phyloP scores from a whole-genome alignment of 1,284 basidiomycete genomes.

The Boletellus deceptivus region DNA sequence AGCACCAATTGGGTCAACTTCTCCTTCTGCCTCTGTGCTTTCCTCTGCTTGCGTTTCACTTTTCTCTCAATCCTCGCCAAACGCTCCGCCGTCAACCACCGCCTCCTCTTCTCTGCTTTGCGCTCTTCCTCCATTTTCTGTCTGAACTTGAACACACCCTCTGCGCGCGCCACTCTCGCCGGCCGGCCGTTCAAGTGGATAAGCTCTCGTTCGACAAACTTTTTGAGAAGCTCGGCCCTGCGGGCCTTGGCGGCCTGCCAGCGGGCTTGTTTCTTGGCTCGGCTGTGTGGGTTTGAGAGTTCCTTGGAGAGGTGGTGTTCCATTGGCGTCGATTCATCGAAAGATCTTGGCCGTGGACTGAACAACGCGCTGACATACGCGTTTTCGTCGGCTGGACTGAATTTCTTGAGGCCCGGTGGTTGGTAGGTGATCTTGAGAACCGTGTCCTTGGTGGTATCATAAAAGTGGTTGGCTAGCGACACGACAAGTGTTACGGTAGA shows the following conservation, averaged over 20 bases:
- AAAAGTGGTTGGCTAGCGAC: conserved; percentile 43
- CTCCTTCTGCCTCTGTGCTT: conserved; percentile 56
- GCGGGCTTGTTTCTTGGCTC: conserved; percentile 73
- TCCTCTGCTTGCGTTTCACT: conserved; percentile 54
- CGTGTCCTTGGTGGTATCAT: conserved; percentile 58
- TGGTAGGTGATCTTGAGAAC: conserved; percentile 67
- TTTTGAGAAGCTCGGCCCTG: conserved; percentile 49
- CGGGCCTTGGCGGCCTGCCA: conserved; percentile 58
- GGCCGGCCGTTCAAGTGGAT: conserved; percentile 55
- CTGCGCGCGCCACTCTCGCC: conserved; percentile 58
- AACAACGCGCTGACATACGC: conserved; percentile 58
- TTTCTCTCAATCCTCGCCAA: conserved; percentile 45
- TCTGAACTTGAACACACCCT: conserved; percentile 72
- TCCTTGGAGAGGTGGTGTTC: conserved; percentile 66
- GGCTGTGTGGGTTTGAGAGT: conserved; percentile 74
- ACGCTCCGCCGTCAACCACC: conserved; percentile 51
- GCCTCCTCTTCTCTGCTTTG: conserved; percentile 56
- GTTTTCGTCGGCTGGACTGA: conserved; percentile 45
- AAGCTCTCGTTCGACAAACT: conserved; percentile 55
- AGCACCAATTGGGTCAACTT: conserved; percentile 62
- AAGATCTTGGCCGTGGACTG: conserved; percentile 40
- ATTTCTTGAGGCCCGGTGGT: conserved; percentile 48
- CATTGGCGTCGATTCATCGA: conserved; percentile 55
- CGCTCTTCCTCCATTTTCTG: conserved; percentile 55
- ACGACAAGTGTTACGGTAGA: conserved; percentile 9